Evolutionary conservation across 2,329 filamentous ascomycete species (phyloP), one percentile per base, ranked within the genome.

Genomic region (Endocalyx cinctus): DNA sequence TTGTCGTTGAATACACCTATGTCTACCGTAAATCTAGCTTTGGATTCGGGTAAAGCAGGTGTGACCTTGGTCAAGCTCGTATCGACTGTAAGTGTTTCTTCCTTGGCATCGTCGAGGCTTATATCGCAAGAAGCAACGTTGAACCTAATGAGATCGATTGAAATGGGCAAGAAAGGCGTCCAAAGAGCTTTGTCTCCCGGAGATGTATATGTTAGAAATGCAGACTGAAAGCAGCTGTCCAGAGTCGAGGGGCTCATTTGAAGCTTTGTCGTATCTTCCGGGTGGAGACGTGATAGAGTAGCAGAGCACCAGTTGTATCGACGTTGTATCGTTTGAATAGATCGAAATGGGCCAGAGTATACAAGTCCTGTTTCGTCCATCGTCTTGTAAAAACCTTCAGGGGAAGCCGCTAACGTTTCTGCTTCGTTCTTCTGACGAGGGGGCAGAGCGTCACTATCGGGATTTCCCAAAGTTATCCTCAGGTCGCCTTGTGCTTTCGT

Each of bases 181-280:
- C 64, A 68, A 1, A 68, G 50, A 0, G 63, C 54, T 10, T 47
- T 52, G 25, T 68, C 64, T 10, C 60, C 61, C 0, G 64, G 63
- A 0, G 58, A 61, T 0, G 63, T 52, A 16, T 62, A 60, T 0
- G 63, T 52, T n/a, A 61, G 50, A 33, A 67, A 68, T 1, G 62
- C 60, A 0, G 62, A 55, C 29, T 68, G 64, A 6, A 68, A 54
- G 35, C 62, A 67, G 14, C 49, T 54, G 29, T 68, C 64, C 7
- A 68, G 46, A 0, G 58, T 64, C 1, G 63, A 64, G 2, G 64
- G 64, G 37, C 63, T 66, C 17, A 63, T 41, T 4, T 38, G 28
- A 10, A 68, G 37, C 1, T 26, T 33, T 0, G 63, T 67, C 1
- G 57, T 59, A 17, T 68, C 64, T 5, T 56, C 48, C 0, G 42